Base-by-base conservation (phyloP, 179 eudicot species). In the Dionaea muscipula region DNA sequence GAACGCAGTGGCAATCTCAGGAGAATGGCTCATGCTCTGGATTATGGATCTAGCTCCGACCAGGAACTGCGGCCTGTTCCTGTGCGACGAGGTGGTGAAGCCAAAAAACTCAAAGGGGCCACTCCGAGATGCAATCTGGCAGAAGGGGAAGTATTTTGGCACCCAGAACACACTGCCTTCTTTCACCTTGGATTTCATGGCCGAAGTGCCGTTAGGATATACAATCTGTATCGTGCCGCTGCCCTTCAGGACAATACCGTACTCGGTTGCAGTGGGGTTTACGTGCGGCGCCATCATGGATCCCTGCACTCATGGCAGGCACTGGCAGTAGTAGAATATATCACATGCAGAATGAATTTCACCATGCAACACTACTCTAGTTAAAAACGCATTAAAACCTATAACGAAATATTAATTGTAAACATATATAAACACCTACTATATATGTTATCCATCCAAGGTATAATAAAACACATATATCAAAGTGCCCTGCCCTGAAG, bases 231-330 rank as follows among this genome's bases (percentile, higher is more conserved):
- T 75, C 8, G 71, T 73, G 0, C 97, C 97, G 0, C 57, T 41
- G 2, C 97, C 97, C 7, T 71, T 52, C 17, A 86, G 47, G 33
- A 86, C 95, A 0, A 86, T 43, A 14, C 85, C 95, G 15, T 80
- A 86, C 55, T 90, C 97, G 0, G 82, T 62, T 0, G 97, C 97
- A n/a, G 60, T 72, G 11, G 97, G 97, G 59, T 89, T 89, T n/a
- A 89, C 49, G 54, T 89, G 97, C 0, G 97, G 97, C 15, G 97
- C 95, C 94, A 90, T 67, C 97, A 90, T 90, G 0, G 95, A 71
- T 38, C 97, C 97, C 97, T 90, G 47, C 19, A n/a, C 19, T 28
- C 35, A 28, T 28, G 8, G n/a, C n/a, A 28, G 3, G 5, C 35
- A 28, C 35, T 3, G 35, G 35, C 3, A 8, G 3, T 28, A 28